Evolutionary conservation across 2,329 filamentous ascomycete species (phyloP).

Genomic region (Aspergillus aculeatus): DNA sequence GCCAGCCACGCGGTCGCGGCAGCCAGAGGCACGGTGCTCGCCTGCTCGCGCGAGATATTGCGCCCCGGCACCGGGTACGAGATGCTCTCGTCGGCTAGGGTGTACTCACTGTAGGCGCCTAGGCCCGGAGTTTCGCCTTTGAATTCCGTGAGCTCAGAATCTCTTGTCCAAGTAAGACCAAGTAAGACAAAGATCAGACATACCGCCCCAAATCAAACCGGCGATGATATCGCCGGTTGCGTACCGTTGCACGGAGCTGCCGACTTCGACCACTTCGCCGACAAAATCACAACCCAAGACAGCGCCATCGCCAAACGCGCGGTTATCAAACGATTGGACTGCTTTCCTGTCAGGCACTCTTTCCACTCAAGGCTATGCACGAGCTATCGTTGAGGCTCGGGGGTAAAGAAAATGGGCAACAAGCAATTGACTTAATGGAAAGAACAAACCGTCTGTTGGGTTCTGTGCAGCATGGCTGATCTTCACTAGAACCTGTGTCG

Average conservation of each 20-base stretch:
- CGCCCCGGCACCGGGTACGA: conserved; percentile 39
- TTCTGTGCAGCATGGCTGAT: too few species aligned
- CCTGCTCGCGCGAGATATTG: conserved; percentile 30
- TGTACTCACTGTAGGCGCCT: conserved; percentile 43
- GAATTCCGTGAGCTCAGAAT: too few species aligned
- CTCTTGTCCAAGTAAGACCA: too few species aligned
- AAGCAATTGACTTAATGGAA: too few species aligned
- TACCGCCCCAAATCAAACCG: conserved; percentile 35
- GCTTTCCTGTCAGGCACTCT: too few species aligned
- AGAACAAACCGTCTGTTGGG: too few species aligned
- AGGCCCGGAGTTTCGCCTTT: conserved; percentile 23
- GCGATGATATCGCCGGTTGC: conserved; percentile 16
- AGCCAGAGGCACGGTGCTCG: conserved; percentile 43
- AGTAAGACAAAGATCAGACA: background rate
- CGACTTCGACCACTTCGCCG: conserved; percentile 32
- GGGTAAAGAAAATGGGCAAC: too few species aligned
- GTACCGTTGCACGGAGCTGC: conserved; percentile 9
- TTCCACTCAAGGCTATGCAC: too few species aligned
- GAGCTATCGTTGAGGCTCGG: too few species aligned
- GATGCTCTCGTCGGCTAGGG: conserved; percentile 42
- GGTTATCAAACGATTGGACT: conserved; percentile 2
- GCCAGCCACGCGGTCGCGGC: conserved; percentile 42
- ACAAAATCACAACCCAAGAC: conserved; percentile 33
- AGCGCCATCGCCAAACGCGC: conserved; percentile 37
- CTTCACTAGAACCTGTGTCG: too few species aligned